Conservation (phyloP, 331 rosid genomes). For the Rosa hybrid region DNA sequence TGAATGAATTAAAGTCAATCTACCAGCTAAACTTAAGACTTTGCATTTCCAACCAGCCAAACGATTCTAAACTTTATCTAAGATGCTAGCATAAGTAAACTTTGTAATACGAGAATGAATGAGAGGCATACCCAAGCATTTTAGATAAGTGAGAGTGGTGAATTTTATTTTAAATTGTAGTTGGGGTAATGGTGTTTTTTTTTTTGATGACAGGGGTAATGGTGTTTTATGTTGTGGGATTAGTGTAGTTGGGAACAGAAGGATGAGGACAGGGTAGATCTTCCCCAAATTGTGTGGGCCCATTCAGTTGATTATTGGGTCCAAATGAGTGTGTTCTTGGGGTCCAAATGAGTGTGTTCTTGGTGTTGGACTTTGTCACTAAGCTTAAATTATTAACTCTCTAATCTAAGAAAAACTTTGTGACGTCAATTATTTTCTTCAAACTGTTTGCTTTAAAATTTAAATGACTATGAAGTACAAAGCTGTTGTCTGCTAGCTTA, state of each 20-base stretch:
- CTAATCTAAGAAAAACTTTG: background rate
- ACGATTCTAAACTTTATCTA: no score
- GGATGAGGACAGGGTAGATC: constrained; percentile 17
- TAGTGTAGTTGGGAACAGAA: background rate
- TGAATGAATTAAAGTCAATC: no score
- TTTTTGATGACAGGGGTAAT: no score
- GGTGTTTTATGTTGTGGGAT: no score
- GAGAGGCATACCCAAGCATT: no score
- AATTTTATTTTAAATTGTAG: background rate
- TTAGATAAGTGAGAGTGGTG: background rate
- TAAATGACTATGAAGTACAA: background rate
- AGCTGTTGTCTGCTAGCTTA: background rate
- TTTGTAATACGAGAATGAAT: no score
- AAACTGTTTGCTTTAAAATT: background rate
- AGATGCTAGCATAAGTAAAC: no score
- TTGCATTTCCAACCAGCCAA: no score
- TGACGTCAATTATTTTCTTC: background rate
- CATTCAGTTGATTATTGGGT: constrained; percentile 8
- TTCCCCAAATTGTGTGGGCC: constrained; percentile 33
- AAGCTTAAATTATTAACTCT: background rate
- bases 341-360: constrained; percentile 10
- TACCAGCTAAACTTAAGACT: no score
- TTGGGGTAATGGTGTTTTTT: no score
- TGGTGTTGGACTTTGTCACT: background rate
- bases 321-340: constrained; percentile 7